Conservation (phyloP, 495 filamentous ascomycete genomes). For the Paragyromitra xinjiangensis region DNA sequence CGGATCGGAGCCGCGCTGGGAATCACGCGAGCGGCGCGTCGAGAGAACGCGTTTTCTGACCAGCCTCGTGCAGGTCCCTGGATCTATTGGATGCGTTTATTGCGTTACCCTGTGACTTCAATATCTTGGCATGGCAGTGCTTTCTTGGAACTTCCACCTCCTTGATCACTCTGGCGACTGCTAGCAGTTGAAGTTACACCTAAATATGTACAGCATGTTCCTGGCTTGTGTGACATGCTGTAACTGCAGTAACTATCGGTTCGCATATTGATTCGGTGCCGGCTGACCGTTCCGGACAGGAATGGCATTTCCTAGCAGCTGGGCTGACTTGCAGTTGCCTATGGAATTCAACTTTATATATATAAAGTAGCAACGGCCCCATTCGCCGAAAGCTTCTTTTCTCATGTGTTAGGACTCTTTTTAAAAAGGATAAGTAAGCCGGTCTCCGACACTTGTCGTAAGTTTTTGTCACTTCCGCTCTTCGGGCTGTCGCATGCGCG, state of each 20-base stretch:
- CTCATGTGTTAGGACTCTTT: background rate
- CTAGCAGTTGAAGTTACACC: background rate
- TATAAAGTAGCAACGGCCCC: background rate
- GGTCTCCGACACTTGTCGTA: slow-evolving; percentile 14
- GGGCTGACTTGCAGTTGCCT: slow-evolving; percentile 28
- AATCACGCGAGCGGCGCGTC: slow-evolving; percentile 54
- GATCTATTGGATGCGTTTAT: slow-evolving; percentile 46
- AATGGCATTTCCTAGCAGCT: slow-evolving; percentile 29
- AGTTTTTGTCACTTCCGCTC: slow-evolving; percentile 18
- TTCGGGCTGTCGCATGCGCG: slow-evolving; percentile 25
- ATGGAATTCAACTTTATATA: slow-evolving; percentile 31
- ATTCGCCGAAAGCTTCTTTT: slow-evolving; percentile 23
- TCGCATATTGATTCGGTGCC: slow-evolving; percentile 37
- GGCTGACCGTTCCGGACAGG: slow-evolving; percentile 43
- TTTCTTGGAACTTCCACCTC: slow-evolving; percentile 10
- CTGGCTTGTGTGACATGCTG: slow-evolving; percentile 46
- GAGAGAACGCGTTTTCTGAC: slow-evolving; percentile 49
- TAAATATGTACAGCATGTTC: slow-evolving; percentile 40
- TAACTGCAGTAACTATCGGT: slow-evolving; percentile 17
- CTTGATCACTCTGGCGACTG: background rate
- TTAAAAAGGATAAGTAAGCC: slow-evolving; percentile 19
- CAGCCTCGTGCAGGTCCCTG: slow-evolving; percentile 39
- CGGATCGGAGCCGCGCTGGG: slow-evolving; percentile 43
- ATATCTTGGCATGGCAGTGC: slow-evolving; percentile 26
- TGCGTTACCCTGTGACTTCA: slow-evolving; percentile 45